A percentile compares a stretch with the other conserved stretches of the same genome.
Conservation (phyloP, 495 filamentous ascomycete genomes). For the Cairneyella variabilis region DNA sequence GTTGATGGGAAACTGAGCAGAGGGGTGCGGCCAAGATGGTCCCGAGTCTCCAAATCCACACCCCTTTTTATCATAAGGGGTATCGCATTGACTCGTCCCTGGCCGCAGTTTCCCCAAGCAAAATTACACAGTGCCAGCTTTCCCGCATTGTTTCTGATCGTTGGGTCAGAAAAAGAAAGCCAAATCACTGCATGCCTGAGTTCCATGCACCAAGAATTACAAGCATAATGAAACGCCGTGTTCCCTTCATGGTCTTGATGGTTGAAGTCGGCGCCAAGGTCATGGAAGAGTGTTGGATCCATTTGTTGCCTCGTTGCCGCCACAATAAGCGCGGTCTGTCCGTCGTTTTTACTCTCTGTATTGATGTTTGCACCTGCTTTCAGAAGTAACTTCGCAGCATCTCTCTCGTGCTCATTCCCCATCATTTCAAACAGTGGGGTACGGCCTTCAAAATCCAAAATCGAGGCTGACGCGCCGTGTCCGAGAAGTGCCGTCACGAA, state of each 20-base stretch:
- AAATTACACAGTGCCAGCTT: background rate
- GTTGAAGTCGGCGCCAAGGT: background rate
- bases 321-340: background rate
- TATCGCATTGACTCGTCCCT: background rate
- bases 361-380: background rate
- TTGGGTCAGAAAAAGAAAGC: background rate
- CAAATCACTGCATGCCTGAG: background rate
- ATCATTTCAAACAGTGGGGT: background rate
- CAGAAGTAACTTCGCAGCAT: background rate
- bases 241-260: background rate
- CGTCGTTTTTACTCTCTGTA: background rate
- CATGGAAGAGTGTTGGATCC: constrained; percentile 2
- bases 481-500: no score
- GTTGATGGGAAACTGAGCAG: background rate
- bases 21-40: background rate
- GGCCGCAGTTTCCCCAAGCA: background rate
- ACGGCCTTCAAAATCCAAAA: background rate
- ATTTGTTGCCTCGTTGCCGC: background rate
- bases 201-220: constrained; percentile 6
- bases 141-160: background rate
- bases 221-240: constrained; percentile 7
- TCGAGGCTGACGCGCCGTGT: background rate
- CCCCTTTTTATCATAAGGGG: background rate
- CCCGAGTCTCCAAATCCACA: background rate
- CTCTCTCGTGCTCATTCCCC: background rate